These are phyloP conservation scores for Spongiforma sp. DNA, from an alignment of 1,284 basidiomycete genomes.

Conservation along the genomic window DNA sequence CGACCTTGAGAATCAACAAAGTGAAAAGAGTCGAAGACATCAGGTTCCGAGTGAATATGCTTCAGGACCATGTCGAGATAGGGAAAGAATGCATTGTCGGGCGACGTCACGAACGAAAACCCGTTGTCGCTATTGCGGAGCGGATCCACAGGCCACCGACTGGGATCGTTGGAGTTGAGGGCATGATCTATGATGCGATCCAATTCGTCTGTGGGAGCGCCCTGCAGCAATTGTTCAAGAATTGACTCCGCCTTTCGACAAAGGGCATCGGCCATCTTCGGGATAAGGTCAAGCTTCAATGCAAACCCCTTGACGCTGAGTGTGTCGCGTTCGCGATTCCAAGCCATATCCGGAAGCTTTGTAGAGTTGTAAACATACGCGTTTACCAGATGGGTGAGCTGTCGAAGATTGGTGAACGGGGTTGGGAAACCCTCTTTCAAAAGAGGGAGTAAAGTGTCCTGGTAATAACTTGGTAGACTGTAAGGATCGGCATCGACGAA, in stretches of 20 bases:
- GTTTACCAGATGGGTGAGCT: background rate
- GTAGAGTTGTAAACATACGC: background rate
- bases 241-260: background rate
- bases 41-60: background rate
- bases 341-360: constrained; percentile 2
- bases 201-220: background rate
- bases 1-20: background rate
- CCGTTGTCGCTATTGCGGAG: background rate
- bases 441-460: background rate
- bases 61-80: background rate
- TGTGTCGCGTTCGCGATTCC: background rate
- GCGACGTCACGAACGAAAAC: background rate
- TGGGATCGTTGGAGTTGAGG: background rate
- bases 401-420: background rate
- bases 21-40: background rate
- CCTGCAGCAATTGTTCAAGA: background rate
- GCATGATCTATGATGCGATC: background rate
- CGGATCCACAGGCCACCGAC: constrained; percentile 5
- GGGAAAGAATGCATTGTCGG: background rate
- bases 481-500: no score
- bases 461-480: no score
- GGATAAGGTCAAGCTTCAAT: background rate
- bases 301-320: constrained; percentile 1
- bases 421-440: constrained; percentile 5
- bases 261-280: background rate